phyloP scores from a whole-genome alignment of 2,329 filamentous ascomycete genomes.

The Ophiostoma ulmi region DNA sequence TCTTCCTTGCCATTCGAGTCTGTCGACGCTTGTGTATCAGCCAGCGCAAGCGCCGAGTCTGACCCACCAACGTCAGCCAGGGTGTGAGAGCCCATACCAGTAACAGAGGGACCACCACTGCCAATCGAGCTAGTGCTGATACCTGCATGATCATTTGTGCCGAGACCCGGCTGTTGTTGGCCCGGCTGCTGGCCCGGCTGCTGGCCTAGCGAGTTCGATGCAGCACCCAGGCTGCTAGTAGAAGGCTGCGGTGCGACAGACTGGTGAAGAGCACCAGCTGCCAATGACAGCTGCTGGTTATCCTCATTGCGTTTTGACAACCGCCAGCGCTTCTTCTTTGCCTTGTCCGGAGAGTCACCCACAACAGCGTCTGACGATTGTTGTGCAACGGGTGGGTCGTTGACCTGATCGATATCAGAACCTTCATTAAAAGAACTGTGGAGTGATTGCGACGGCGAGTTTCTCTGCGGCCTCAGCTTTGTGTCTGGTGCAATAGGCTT shows the following conservation, averaged over 20 bases:
- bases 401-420: slow-evolving; percentile 71
- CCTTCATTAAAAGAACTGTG: slow-evolving; percentile 74
- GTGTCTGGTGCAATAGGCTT: background rate
- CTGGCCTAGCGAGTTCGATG: slow-evolving; percentile 37
- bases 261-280: background rate
- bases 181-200: slow-evolving; percentile 35
- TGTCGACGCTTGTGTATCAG: slow-evolving; percentile 37
- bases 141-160: slow-evolving; percentile 58
- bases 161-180: slow-evolving; percentile 43
- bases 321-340: slow-evolving; percentile 68
- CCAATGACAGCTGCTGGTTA: slow-evolving; percentile 21
- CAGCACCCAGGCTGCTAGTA: slow-evolving; percentile 19
- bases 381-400: slow-evolving; percentile 45
- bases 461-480: slow-evolving; percentile 54
- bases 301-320: slow-evolving; percentile 64
- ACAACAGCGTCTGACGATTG: slow-evolving; percentile 26
- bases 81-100: slow-evolving; percentile 40
- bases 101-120: slow-evolving; percentile 44
- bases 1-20: slow-evolving; percentile 44
- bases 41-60: slow-evolving; percentile 40
- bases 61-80: slow-evolving; percentile 49
- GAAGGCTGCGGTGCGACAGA: slow-evolving; percentile 18
- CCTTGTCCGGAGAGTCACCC: slow-evolving; percentile 48
- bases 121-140: slow-evolving; percentile 64
- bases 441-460: slow-evolving; percentile 71